Evolutionary conservation across 768 basidiomycete genomes (phyloP).

Genomic region (Agaricus blazei): DNA sequence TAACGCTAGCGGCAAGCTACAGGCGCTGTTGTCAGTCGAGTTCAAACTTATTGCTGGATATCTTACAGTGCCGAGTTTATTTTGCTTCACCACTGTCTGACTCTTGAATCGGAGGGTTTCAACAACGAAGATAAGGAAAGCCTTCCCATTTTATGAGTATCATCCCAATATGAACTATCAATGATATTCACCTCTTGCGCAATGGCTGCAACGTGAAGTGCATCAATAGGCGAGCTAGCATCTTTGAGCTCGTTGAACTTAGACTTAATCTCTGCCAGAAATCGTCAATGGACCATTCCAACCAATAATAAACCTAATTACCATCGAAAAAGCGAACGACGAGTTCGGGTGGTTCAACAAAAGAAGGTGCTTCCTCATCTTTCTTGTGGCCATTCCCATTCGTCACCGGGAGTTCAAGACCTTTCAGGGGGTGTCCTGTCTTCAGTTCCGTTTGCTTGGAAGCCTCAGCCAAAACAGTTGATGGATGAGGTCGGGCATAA

Average conservation of each 20-base stretch:
- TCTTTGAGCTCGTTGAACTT: conserved; percentile 44
- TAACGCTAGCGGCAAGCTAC: conserved; percentile 68
- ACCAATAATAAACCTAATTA: conserved; percentile 15
- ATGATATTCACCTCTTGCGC: conserved; percentile 58
- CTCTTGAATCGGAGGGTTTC: conserved; percentile 73
- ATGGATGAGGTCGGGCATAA: conserved; percentile 63
- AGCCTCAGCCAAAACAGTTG: conserved; percentile 68
- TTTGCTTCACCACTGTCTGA: conserved; percentile 59
- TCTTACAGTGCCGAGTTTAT: conserved; percentile 70
- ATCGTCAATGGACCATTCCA: background rate
- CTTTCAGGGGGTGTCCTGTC: conserved; percentile 63
- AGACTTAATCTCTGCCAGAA: conserved; percentile 42
- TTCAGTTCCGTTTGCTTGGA: conserved; percentile 68
- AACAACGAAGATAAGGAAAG: conserved; percentile 64
- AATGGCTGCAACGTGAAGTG: conserved; percentile 70
- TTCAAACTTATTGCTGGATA: background rate
- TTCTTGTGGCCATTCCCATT: conserved; percentile 55
- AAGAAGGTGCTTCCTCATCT: conserved; percentile 64
- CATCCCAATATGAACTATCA: background rate
- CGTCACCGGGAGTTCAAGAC: conserved; percentile 47
- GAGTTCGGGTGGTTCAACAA: conserved; percentile 54
- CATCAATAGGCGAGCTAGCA: conserved; percentile 41
- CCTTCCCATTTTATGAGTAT: conserved; percentile 35
- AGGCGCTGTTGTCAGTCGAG: background rate
- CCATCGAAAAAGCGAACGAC: conserved; percentile 61